phyloP scores from a whole-genome alignment of 805 yeast genomes.

The Yamadazyma endophytica region DNA sequence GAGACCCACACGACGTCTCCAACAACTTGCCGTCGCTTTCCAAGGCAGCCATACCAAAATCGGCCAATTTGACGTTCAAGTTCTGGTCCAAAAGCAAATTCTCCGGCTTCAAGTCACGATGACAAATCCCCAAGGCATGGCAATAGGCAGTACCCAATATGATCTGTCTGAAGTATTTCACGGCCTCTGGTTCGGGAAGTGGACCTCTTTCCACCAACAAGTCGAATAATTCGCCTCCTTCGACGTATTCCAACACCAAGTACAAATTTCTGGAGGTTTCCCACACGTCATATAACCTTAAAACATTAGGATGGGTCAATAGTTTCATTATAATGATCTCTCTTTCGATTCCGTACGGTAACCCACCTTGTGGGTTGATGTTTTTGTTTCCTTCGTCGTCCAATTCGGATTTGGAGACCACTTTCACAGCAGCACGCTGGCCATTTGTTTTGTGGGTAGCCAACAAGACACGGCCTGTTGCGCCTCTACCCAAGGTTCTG shows the following conservation, averaged over 20 bases:
- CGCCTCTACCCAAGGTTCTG: slow-evolving; percentile 75
- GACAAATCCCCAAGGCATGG: slow-evolving; percentile 83
- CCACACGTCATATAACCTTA: slow-evolving; percentile 83
- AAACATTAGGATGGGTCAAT: slow-evolving; percentile 71
- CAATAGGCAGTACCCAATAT: slow-evolving; percentile 79
- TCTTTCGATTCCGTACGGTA: slow-evolving; percentile 92
- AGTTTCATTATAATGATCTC: slow-evolving; percentile 84
- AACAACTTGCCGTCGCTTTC: slow-evolving; percentile 77
- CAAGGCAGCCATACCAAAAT: slow-evolving; percentile 98
- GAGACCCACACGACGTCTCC: slow-evolving; percentile 97
- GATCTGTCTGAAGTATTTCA: slow-evolving; percentile 83
- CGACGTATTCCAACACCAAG: slow-evolving; percentile 89
- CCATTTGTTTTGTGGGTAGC: slow-evolving; percentile 70
- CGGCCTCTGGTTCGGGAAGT: slow-evolving; percentile 84
- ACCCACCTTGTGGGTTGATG: slow-evolving; percentile 36
- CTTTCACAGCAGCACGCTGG: slow-evolving; percentile 78
- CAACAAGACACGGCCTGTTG: slow-evolving; percentile 74
- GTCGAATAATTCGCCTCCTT: slow-evolving; percentile 96
- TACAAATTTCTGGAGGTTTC: slow-evolving; percentile 79
- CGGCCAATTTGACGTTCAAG: slow-evolving; percentile 91
- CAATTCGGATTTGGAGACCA: slow-evolving; percentile 63
- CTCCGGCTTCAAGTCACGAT: slow-evolving; percentile 83
- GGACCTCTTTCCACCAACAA: slow-evolving; percentile 85
- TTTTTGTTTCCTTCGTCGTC: slow-evolving; percentile 28
- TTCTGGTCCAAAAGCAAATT: slow-evolving; percentile 75